These are phyloP conservation scores for Puccinia horiana DNA, from an alignment of 1,284 basidiomycete species.

Conservation along the genomic window DNA sequence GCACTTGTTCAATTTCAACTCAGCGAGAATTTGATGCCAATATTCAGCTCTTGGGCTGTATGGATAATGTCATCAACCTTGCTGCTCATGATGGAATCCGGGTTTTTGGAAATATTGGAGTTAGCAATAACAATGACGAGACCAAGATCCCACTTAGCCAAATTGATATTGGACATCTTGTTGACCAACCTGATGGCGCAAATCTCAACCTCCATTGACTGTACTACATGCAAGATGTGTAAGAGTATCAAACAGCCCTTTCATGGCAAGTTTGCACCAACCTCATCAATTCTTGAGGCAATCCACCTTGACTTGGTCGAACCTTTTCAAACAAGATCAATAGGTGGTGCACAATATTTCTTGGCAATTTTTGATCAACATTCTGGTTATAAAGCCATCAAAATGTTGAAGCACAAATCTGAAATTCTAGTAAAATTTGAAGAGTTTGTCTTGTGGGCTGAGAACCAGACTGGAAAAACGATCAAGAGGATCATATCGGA, in stretches of 20 bases:
- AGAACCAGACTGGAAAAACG: background rate
- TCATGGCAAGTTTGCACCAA: background rate
- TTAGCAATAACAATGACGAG: background rate
- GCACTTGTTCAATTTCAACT: background rate
- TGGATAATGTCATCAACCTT: constrained; percentile 27
- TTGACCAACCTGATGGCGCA: background rate
- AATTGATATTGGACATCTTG: background rate
- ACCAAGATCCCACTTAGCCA: background rate
- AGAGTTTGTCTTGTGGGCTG: background rate
- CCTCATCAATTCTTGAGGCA: background rate
- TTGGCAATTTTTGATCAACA: background rate
- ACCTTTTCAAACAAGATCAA: background rate
- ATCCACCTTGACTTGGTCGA: background rate
- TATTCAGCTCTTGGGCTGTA: background rate
- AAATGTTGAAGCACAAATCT: background rate
- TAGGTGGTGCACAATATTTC: background rate
- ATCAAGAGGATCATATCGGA: background rate
- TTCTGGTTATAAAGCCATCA: background rate
- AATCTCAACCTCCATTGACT: constrained; percentile 13
- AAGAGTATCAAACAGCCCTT: too few species aligned
- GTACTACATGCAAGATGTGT: background rate
- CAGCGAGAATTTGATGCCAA: background rate
- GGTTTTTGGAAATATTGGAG: background rate
- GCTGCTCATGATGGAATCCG: constrained; percentile 12
- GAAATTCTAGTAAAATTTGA: too few species aligned